These are phyloP conservation scores for Podospora anserina DNA, from an alignment of 495 filamentous ascomycete genomes.

Conservation along the genomic window DNA sequence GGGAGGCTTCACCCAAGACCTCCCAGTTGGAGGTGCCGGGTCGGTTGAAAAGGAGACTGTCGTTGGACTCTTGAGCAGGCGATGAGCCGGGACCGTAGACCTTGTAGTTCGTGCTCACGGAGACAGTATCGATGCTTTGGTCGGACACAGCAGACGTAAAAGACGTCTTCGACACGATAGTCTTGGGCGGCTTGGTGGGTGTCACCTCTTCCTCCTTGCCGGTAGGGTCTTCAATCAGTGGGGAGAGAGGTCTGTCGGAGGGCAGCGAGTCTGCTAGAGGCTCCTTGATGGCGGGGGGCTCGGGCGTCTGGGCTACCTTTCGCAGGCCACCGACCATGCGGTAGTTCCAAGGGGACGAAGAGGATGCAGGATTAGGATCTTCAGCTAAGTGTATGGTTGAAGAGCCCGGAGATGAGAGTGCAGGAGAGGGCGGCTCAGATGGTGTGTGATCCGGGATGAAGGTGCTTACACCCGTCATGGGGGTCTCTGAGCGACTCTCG, in stretches of 20 bases:
- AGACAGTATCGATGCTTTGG: slow-evolving; percentile 42
- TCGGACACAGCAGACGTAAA: slow-evolving; percentile 40
- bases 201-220: slow-evolving; percentile 25
- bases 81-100: slow-evolving; percentile 41
- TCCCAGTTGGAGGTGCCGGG: slow-evolving; percentile 42
- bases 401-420: slow-evolving; percentile 31
- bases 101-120: slow-evolving; percentile 54
- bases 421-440: slow-evolving; percentile 31
- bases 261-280: slow-evolving; percentile 26
- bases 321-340: slow-evolving; percentile 54
- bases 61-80: slow-evolving; percentile 30
- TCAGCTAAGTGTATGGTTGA: slow-evolving; percentile 41
- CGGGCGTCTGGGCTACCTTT: slow-evolving; percentile 50
- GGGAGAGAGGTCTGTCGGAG: slow-evolving; percentile 37
- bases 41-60: slow-evolving; percentile 37
- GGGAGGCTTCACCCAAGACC: slow-evolving; percentile 41
- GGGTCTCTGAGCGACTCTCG: slow-evolving; percentile 45
- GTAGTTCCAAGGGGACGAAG: slow-evolving; percentile 51
- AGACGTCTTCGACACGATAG: slow-evolving; percentile 40
- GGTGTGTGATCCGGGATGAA: slow-evolving; percentile 41
- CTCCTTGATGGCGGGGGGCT: slow-evolving; percentile 42
- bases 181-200: slow-evolving; percentile 29
- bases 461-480: slow-evolving; percentile 37
- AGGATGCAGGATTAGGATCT: slow-evolving; percentile 40
- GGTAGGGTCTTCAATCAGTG: slow-evolving; percentile 37